Percentiles rank a stretch among this genome's conserved stretches.
Conservation (phyloP, 768 basidiomycete species). For the Mycena sanguinolenta region DNA sequence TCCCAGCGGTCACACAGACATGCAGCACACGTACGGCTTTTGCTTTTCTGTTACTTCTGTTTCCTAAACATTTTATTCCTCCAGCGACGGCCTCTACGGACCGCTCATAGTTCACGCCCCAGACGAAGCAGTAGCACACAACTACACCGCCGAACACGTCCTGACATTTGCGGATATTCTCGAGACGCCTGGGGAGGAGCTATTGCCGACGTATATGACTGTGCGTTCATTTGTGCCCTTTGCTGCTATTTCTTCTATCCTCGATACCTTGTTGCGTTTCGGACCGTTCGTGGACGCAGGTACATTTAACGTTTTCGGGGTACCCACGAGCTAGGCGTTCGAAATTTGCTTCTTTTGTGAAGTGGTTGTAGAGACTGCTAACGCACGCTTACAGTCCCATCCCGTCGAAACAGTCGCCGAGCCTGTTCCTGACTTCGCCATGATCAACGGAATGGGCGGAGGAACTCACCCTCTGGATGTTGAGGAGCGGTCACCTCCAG, state of each 20-base stretch:
- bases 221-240: constrained; percentile 9
- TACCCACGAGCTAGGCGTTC: too few relatives aligned
- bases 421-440: constrained; percentile 54
- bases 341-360: too few relatives aligned
- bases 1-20: constrained; percentile 15
- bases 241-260: background rate
- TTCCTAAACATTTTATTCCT: constrained; percentile 27
- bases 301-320: too few relatives aligned
- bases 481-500: background rate
- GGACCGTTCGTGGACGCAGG: too few relatives aligned
- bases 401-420: constrained; percentile 43
- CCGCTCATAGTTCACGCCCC: constrained; percentile 61
- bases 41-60: background rate
- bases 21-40: constrained; percentile 34
- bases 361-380: too few relatives aligned
- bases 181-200: constrained; percentile 1
- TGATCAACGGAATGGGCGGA: constrained; percentile 29
- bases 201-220: constrained; percentile 19
- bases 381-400: constrained; percentile 2
- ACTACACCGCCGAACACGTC: constrained; percentile 46
- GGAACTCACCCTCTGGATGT: background rate
- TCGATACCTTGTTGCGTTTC: background rate
- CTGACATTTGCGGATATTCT: constrained; percentile 51
- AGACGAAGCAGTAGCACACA: constrained; percentile 39
- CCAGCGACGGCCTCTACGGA: constrained; percentile 64